Percentiles rank a stretch among this genome's conserved stretches.
Conservation (phyloP, 345 rosid genomes). For the Populus euphratica region DNA sequence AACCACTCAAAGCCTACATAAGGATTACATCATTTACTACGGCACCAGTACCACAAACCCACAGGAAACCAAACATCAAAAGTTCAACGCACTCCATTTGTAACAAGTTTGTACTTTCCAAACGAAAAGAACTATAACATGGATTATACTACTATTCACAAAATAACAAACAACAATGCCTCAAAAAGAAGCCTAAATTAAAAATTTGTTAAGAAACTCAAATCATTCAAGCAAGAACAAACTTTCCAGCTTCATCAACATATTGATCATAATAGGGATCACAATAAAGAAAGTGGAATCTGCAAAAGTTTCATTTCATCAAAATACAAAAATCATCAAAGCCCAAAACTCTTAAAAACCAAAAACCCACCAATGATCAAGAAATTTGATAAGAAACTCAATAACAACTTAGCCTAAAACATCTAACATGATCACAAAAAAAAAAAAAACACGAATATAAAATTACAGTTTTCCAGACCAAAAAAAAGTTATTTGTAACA, state of each 20-base stretch:
- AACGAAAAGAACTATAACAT: not conserved
- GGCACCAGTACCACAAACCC: slow-evolving; percentile 9
- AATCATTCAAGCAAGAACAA: not conserved
- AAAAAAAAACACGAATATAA: not conserved
- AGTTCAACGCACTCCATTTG: not conserved
- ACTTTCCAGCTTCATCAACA: not conserved
- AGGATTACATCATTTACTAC: not conserved
- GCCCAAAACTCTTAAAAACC: not conserved
- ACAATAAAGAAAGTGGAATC: not conserved
- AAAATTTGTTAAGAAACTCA: not conserved
- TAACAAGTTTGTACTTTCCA: slow-evolving; percentile 7
- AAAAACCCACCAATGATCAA: slow-evolving; percentile 2
- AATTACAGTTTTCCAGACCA: not conserved
- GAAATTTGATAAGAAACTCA: not conserved
- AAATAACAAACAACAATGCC: not conserved
- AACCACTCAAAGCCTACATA: not conserved
- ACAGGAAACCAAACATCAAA: not conserved
- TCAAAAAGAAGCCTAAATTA: not conserved
- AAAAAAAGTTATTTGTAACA: not conserved
- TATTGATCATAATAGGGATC: not conserved
- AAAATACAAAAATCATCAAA: slow-evolving; percentile 7
- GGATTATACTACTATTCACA: not conserved
- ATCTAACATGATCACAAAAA: not conserved
- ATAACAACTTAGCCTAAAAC: not conserved
- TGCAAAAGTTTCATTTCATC: not conserved